Evolutionary conservation across 1,139 yeast genomes (phyloP), one percentile per base, ranked within the genome.

Genomic region (Blastobotrys malaysiensis): DNA sequence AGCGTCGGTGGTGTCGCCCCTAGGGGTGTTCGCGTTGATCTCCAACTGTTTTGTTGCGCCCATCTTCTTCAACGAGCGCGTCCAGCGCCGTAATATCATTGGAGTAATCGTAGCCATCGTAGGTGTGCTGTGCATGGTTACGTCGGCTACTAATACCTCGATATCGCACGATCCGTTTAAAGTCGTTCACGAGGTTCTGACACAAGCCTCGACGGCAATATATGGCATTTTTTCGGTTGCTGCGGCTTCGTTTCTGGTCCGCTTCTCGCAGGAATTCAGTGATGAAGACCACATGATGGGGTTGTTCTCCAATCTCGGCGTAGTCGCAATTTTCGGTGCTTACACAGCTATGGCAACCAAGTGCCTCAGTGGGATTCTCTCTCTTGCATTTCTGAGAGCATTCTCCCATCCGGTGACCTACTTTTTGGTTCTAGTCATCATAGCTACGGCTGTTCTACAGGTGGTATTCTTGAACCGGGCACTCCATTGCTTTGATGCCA

Each of bases 1-100:
- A 1, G 76, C 77, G 4, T 72, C 77, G n/a, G 65, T 74, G 3
- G 78, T 77, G 16, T 73, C 77, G 2, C 78, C 80, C 0, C 60
- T 77, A 27, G 80, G 80, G 4, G 78, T 76, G 3, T 71, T 76
- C 45, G 75, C 79, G 1, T 65, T 75, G 24, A 66, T 77, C 1
- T 71, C 79, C 1, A 77, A 77, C 57, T 72, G 77, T 51, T 65
- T 76, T 20, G 67, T 77, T 18, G 80, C 80, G 0, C 80, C 80
- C 0, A 65, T 75, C 1, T 61, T 76, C 27, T 76, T 76, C 56
- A 69, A 74, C 49, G 77, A 74, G 56, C 59, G 58, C 11, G 63
- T 74, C n/a, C 59, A 70, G 9, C 46, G 50, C 20, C 61, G 68
- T 36, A 74, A 73, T 45, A 50, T 73, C 2, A 36, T 63, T 2